Evolutionary conservation across 192 early-diverging fungal genomes (phyloP), one percentile per base, ranked within the genome.

Genomic region (Phlyctochytrium bullatum): DNA sequence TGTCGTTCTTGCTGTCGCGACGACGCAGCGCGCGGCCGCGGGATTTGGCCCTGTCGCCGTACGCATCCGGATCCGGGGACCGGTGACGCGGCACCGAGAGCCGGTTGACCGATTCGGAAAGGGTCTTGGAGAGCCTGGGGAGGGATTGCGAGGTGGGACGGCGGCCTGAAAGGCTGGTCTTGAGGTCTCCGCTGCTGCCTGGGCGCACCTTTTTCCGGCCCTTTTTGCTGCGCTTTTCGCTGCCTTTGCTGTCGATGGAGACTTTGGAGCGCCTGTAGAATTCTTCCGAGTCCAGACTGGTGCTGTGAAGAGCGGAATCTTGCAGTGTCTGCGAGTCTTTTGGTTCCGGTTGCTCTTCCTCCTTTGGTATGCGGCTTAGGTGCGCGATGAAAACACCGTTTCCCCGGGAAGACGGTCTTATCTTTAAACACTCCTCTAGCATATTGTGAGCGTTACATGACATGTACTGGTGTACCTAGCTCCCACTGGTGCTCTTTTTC

Each of bases 301-400:
- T n/a, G n/a, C n/a, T n/a, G n/a, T n/a, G n/a, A n/a, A n/a, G n/a
- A n/a, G n/a, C n/a, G n/a, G n/a, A n/a, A n/a, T n/a, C n/a, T n/a
- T n/a, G n/a, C n/a, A n/a, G n/a, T n/a, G n/a, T n/a, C n/a, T n/a
- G n/a, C n/a, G n/a, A n/a, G n/a, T n/a, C n/a, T n/a, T n/a, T n/a
- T n/a, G n/a, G n/a, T n/a, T n/a, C n/a, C n/a, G n/a, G n/a, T n/a
- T n/a, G n/a, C n/a, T n/a, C n/a, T n/a, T n/a, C n/a, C n/a, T n/a
- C n/a, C n/a, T 36, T 69, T 68, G 29, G 35, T 34, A 56, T 60
- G 31, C 27, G 34, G 47, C 29, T 82, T 81, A 98, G 94, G 58
- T 86, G 84, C 0, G 92, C 92, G 4, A 97, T 91, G 84, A 96
- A 98, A 66, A 98, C 91, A 17, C 96, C 96, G 71, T 95, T 96